Evolutionary conservation across 73 alveolate genomes (phyloP).

Genomic region (Tetrahymena malaccensis): DNA sequence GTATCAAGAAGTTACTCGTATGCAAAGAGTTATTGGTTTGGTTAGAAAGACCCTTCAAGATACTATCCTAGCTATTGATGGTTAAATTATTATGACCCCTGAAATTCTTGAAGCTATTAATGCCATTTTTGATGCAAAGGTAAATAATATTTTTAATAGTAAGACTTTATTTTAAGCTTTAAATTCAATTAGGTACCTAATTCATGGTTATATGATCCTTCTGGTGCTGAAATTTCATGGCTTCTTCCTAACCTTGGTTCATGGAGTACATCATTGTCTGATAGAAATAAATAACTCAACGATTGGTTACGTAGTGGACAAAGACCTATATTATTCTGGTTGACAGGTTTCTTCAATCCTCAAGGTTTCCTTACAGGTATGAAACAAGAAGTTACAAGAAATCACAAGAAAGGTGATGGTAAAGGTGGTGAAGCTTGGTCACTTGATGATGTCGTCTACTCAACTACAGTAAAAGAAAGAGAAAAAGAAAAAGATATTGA

Average conservation of each 20-base stretch:
- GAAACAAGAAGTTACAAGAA: constrained; percentile 94
- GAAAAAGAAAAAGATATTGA: constrained; percentile 68
- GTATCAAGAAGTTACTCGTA: constrained; percentile 86
- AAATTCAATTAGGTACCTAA: constrained; percentile 49
- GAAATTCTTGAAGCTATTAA: constrained; percentile 92
- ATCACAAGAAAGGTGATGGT: constrained; percentile 68
- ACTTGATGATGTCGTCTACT: constrained; percentile 82
- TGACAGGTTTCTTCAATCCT: constrained; percentile 98
- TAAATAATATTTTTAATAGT: neutral
- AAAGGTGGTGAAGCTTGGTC: constrained; percentile 76
- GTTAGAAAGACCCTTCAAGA: constrained; percentile 83
- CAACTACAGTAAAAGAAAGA: constrained; percentile 72
- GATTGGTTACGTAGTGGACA: constrained; percentile 89
- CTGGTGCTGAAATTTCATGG: constrained; percentile 99
- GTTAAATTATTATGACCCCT: constrained; percentile 98
- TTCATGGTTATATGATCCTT: constrained; percentile 98
- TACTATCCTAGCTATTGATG: constrained; percentile 97
- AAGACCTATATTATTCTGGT: constrained; percentile 88
- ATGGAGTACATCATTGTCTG: constrained; percentile 96
- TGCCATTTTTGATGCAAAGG: constrained; percentile 87
- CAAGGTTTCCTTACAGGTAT: constrained; percentile 99
- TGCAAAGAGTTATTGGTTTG: constrained; percentile 84
- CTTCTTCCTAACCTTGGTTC: constrained; percentile 93
- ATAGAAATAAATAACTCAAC: constrained; percentile 91
- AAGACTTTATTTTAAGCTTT: neutral